Evolutionary conservation across 208 protist genomes (phyloP).

Genomic region (Acanthamoeba healyi): DNA sequence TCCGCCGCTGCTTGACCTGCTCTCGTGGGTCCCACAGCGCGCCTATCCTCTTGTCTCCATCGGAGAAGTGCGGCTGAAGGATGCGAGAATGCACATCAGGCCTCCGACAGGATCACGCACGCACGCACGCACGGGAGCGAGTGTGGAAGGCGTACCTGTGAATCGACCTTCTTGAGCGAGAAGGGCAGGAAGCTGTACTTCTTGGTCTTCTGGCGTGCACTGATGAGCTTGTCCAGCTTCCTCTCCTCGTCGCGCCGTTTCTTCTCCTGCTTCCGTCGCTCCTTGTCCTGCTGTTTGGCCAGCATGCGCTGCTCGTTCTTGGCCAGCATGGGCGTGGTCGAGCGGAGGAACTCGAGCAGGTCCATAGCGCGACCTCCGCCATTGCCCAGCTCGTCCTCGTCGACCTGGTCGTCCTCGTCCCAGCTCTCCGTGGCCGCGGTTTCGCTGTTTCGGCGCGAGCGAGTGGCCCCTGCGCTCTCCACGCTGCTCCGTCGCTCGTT

Average conservation of each 20-base stretch:
- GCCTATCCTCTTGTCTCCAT: slow-evolving; percentile 9
- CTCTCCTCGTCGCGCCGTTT: slow-evolving; percentile 32
- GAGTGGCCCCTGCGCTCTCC: no score
- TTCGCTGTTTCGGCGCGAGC: not conserved
- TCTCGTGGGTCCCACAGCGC: slow-evolving; percentile 29
- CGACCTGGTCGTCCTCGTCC: not conserved
- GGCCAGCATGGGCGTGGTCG: slow-evolving; percentile 9
- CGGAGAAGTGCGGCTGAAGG: not conserved
- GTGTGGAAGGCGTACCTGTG: not conserved
- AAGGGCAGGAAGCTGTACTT: slow-evolving; percentile 42
- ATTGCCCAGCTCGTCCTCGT: no score
- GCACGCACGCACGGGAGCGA: not conserved
- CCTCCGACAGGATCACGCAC: no score
- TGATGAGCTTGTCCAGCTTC: slow-evolving; percentile 57
- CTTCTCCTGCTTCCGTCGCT: no score
- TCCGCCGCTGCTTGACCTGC: slow-evolving; percentile 27
- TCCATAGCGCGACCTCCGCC: not conserved
- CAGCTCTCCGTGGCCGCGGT: not conserved
- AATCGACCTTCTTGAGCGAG: slow-evolving; percentile 44
- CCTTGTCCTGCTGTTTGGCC: slow-evolving; percentile 22
- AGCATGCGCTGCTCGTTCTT: slow-evolving; percentile 12
- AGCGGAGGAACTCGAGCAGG: slow-evolving; percentile 20
- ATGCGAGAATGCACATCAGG: not conserved
- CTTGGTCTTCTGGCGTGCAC: not conserved
- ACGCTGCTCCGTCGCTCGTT: no score